These are phyloP conservation scores for Globisporangium cystogenes DNA, from an alignment of 352 stramenopile species.

Conservation along the genomic window DNA sequence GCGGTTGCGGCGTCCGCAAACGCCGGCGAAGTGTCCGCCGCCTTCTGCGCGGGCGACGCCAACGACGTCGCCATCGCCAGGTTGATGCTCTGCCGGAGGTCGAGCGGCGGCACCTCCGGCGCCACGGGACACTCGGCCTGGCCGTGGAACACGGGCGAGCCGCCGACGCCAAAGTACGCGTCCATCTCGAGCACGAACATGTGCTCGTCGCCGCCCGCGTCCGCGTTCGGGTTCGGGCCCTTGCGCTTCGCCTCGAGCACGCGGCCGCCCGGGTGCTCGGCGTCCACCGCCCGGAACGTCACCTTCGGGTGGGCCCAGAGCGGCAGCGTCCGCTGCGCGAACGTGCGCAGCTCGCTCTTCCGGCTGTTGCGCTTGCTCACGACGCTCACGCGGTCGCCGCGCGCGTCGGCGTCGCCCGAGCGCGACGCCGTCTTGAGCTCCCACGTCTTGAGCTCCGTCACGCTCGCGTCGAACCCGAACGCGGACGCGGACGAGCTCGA, in stretches of 20 bases:
- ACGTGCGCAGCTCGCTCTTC: constrained; percentile 72
- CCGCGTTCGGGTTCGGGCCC: constrained; percentile 39
- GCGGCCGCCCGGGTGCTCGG: constrained; percentile 37
- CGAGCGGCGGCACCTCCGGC: constrained; percentile 50
- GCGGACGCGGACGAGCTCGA: constrained; percentile 35
- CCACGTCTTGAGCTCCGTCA: constrained; percentile 60
- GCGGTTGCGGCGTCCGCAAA: background rate
- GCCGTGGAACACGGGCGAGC: constrained; percentile 68
- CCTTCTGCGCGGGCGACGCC: constrained; percentile 22
- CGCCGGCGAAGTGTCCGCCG: background rate
- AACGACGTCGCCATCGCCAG: constrained; percentile 72
- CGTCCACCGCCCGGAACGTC: constrained; percentile 52
- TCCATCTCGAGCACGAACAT: constrained; percentile 86
- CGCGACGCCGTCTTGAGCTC: constrained; percentile 37
- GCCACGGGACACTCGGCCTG: constrained; percentile 21
- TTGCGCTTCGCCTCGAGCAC: constrained; percentile 75
- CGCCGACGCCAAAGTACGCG: constrained; percentile 81
- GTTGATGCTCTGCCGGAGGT: constrained; percentile 66
- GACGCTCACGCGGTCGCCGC: constrained; percentile 5
- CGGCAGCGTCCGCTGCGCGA: constrained; percentile 49
- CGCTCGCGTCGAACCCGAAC: constrained; percentile 63
- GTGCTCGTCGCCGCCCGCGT: constrained; percentile 48
- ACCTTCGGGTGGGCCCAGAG: constrained; percentile 78
- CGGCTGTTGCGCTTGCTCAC: constrained; percentile 17
- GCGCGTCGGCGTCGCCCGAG: constrained; percentile 7